Conservation (phyloP, 208 protist species). For the Tritrichomonas foetus region DNA sequence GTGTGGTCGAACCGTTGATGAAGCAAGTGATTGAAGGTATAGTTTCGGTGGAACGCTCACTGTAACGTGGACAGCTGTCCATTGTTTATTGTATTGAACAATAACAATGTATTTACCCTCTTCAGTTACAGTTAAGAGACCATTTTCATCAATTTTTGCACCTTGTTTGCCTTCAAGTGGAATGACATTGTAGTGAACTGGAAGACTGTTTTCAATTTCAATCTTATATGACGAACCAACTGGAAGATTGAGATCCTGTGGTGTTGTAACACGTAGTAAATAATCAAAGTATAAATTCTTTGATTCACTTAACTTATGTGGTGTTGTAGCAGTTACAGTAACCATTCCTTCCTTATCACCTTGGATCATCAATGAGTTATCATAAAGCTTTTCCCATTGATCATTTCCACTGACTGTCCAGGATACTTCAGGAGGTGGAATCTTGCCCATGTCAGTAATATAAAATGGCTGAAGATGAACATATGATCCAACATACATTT, state of each 20-base stretch:
- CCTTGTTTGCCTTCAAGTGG: background rate
- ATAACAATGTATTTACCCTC: background rate
- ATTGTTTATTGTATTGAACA: background rate
- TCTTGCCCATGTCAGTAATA: background rate
- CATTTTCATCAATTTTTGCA: background rate
- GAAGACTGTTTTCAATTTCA: background rate
- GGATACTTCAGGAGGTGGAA: background rate
- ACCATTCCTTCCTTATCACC: background rate
- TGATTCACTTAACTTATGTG: background rate
- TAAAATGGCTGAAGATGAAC: background rate
- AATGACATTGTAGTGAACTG: background rate
- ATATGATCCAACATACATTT: background rate
- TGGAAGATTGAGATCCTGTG: background rate
- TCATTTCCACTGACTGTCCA: background rate
- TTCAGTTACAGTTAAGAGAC: background rate
- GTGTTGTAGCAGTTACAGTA: background rate
- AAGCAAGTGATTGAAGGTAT: background rate
- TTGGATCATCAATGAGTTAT: background rate
- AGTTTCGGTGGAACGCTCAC: background rate
- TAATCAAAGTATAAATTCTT: background rate
- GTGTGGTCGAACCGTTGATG: background rate
- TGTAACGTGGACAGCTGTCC: background rate
- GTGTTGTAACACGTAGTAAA: background rate
- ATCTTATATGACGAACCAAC: background rate
- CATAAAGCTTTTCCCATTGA: conserved; percentile 13